These are phyloP conservation scores for Austroboletus niveus DNA, from an alignment of 1,284 basidiomycete species.

Conservation along the genomic window DNA sequence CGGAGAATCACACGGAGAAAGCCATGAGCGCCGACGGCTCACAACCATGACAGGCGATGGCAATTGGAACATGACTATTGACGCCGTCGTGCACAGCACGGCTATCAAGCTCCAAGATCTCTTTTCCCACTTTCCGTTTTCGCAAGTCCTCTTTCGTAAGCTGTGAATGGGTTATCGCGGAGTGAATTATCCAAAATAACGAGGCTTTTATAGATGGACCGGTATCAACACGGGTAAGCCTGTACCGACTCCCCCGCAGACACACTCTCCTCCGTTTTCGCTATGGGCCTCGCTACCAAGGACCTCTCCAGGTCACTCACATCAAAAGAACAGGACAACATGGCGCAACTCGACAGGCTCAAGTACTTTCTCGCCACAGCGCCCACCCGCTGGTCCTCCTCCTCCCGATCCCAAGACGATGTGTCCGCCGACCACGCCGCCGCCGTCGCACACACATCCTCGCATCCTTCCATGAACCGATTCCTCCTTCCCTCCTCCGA, in stretches of 20 bases:
- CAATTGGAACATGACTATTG: slow-evolving; percentile 29
- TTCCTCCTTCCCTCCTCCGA: slow-evolving; percentile 85
- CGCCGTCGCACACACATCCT: slow-evolving; percentile 29
- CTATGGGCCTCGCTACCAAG: slow-evolving; percentile 31
- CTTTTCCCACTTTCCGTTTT: slow-evolving; percentile 16
- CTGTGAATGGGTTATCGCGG: slow-evolving; percentile 24
- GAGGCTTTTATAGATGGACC: slow-evolving; percentile 25
- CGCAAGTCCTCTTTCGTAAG: slow-evolving; percentile 22
- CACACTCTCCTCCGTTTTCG: slow-evolving; percentile 8
- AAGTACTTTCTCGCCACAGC: slow-evolving; percentile 89
- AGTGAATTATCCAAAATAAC: slow-evolving; percentile 22
- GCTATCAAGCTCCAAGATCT: slow-evolving; percentile 31
- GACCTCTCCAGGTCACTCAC: slow-evolving; percentile 48
- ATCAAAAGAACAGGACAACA: slow-evolving; percentile 60
- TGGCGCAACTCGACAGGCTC: slow-evolving; percentile 72
- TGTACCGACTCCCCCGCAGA: slow-evolving; percentile 13
- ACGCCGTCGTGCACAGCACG: slow-evolving; percentile 28
- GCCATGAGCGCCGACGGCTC: slow-evolving; percentile 29
- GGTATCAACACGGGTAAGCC: slow-evolving; percentile 18
- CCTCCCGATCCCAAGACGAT: slow-evolving; percentile 25
- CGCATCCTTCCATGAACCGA: slow-evolving; percentile 75
- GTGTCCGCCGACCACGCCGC: slow-evolving; percentile 13
- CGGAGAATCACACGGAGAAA: slow-evolving; percentile 25
- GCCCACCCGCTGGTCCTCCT: slow-evolving; percentile 61
- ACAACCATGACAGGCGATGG: slow-evolving; percentile 30